A percentile compares a stretch with the other conserved stretches of the same genome.
Conservation (phyloP, 2,329 filamentous ascomycete species). For the Exophiala sp. region DNA sequence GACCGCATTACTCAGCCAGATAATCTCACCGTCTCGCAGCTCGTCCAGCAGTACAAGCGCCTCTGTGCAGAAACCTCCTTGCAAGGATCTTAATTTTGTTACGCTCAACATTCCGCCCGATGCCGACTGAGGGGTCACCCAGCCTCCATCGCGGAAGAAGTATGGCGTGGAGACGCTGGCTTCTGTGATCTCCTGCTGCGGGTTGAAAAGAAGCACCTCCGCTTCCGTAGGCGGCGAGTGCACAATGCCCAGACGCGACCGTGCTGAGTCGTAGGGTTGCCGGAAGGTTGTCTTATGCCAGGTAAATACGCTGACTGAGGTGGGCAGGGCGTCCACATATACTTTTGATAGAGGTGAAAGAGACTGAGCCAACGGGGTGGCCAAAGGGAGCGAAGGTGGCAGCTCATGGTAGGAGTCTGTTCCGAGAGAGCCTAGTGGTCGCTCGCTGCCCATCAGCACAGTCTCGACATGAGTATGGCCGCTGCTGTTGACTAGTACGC, state of each 20-base stretch:
- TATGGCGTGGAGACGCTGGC: constrained; percentile 78
- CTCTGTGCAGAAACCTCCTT: constrained; percentile 61
- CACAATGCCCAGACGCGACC: constrained; percentile 54
- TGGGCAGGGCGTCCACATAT: not conserved
- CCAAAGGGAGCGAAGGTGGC: constrained; percentile 1
- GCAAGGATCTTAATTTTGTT: constrained; percentile 75
- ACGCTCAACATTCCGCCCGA: constrained; percentile 79
- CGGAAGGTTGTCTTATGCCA: constrained; percentile 79
- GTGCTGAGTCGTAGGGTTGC: constrained; percentile 63
- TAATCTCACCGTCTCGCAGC: constrained; percentile 61
- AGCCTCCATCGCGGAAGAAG: constrained; percentile 61
- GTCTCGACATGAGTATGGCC: constrained; percentile 12
- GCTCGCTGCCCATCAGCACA: constrained; percentile 10
- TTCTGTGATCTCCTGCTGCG: constrained; percentile 67
- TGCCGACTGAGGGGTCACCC: constrained; percentile 74
- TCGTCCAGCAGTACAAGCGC: constrained; percentile 48
- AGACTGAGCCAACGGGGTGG: not conserved
- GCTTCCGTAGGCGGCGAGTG: constrained; percentile 38
- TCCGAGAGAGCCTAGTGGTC: not conserved
- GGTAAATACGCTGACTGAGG: constrained; percentile 54
- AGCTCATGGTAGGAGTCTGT: not conserved
- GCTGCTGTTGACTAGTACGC: constrained; percentile 10
- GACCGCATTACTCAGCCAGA: constrained; percentile 86
- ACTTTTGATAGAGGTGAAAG: not conserved
- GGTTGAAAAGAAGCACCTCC: constrained; percentile 72